Percentiles rank a stretch among this genome's conserved stretches.
These are phyloP conservation scores for Skeletonema tropicum DNA, from an alignment of 108 stramenopile genomes.

Conservation along the genomic window DNA sequence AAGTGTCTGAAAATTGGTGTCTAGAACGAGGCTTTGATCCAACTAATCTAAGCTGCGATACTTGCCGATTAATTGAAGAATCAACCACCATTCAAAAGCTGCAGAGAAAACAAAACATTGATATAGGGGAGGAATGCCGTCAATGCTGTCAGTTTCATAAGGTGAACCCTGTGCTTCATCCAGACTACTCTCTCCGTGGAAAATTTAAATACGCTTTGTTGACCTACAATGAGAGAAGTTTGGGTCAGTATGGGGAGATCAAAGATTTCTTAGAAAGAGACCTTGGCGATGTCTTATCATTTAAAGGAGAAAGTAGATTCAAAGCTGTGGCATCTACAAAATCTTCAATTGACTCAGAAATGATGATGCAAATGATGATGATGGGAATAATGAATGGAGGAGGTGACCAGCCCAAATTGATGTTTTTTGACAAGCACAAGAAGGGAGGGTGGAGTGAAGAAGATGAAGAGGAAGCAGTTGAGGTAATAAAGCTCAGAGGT, in stretches of 20 bases:
- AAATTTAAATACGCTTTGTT: conserved; percentile 41
- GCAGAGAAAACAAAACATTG: conserved; percentile 30
- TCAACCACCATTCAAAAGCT: conserved; percentile 28
- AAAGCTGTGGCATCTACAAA: conserved; percentile 18
- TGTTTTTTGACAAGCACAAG: conserved; percentile 47
- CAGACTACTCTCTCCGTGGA: conserved; percentile 29
- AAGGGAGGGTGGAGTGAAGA: conserved; percentile 47
- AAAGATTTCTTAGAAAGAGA: conserved; percentile 56
- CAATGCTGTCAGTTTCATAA: conserved; percentile 41
- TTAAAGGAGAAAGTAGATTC: conserved; percentile 52
- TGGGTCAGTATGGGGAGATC: conserved; percentile 43
- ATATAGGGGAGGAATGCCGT: conserved; percentile 36
- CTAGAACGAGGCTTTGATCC: conserved; percentile 42
- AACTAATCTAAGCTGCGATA: conserved; percentile 45
- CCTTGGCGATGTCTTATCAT: conserved; percentile 39
- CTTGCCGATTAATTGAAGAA: conserved; percentile 39
- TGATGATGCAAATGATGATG: conserved; percentile 40
- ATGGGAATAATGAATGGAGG: conserved; percentile 28
- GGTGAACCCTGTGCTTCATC: conserved; percentile 45
- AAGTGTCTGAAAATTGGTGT: conserved; percentile 35
- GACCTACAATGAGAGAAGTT: conserved; percentile 24
- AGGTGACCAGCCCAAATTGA: conserved; percentile 37
- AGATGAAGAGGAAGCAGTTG: conserved; percentile 51
- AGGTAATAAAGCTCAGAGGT: conserved; percentile 52
- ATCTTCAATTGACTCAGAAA: conserved; percentile 5